A percentile compares a stretch with the other conserved stretches of the same genome.
phyloP scores from a whole-genome alignment of 805 yeast species.

The Candida succiphila region DNA sequence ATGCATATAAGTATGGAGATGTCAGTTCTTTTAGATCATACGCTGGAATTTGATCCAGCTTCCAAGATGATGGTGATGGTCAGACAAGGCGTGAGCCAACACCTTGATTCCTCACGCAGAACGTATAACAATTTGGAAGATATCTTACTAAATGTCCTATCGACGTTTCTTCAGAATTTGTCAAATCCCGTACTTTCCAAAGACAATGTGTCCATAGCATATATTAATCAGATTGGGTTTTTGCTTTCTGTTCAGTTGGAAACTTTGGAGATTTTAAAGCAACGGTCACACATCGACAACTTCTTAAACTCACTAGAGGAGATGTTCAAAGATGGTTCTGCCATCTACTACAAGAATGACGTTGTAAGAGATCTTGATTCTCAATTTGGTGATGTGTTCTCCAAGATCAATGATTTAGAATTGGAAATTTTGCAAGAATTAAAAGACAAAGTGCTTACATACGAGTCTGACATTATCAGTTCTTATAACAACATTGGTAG shows the following conservation, averaged over 20 bases:
- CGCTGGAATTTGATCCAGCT: too few relatives aligned
- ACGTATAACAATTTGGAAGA: conserved; percentile 23
- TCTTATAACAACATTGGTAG: conserved; percentile 20
- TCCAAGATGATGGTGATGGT: too few relatives aligned
- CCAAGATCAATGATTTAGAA: conserved; percentile 28
- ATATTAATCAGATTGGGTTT: conserved; percentile 37
- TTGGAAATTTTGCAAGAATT: conserved; percentile 27
- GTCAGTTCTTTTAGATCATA: too few relatives aligned
- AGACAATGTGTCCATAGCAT: conserved; percentile 26
- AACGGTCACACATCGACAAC: too few relatives aligned
- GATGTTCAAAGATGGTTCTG: conserved; percentile 27
- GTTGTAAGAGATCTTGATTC: conserved; percentile 23
- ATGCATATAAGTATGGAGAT: too few relatives aligned
- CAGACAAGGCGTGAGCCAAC: conserved; percentile 17
- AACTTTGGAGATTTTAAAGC: conserved; percentile 4
- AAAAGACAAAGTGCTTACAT: conserved; percentile 14
- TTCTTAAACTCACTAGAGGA: conserved; percentile 21
- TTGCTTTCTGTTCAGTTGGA: conserved; percentile 17
- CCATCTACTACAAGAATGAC: conserved; percentile 25
- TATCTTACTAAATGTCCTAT: conserved; percentile 11
- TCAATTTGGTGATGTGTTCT: conserved; percentile 31
- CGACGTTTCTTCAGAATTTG: background rate
- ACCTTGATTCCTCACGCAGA: conserved; percentile 17
- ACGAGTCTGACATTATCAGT: conserved; percentile 5
- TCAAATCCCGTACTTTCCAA: conserved; percentile 1